These are phyloP conservation scores for Hygrocybe punicea DNA, from an alignment of 768 basidiomycete genomes.

Conservation along the genomic window DNA sequence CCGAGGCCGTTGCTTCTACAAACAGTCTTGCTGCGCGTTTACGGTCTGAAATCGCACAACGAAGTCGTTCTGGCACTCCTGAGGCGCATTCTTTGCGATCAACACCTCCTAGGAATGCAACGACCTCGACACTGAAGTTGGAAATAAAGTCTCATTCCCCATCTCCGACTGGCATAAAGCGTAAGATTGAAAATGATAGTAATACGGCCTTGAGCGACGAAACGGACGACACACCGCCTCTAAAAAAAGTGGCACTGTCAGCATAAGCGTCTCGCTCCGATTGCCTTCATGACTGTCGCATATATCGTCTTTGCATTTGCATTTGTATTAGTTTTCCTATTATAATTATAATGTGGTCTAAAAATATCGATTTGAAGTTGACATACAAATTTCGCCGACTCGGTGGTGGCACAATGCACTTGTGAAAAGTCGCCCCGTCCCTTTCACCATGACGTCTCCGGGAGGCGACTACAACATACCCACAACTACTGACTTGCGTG, in stretches of 20 bases:
- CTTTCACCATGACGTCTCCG: too few relatives aligned
- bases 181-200: slow-evolving; percentile 70
- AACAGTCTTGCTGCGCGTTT: slow-evolving; percentile 65
- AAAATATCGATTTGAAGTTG: neutral
- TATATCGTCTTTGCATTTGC: slow-evolving; percentile 12
- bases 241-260: slow-evolving; percentile 63
- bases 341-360: neutral
- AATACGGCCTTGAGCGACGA: slow-evolving; percentile 37
- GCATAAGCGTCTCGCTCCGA: slow-evolving; percentile 13
- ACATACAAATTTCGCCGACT: too few relatives aligned
- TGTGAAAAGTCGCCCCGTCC: too few relatives aligned
- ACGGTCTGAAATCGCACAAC: slow-evolving; percentile 53
- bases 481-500: too few relatives aligned
- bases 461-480: too few relatives aligned
- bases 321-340: neutral
- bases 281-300: neutral
- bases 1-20: slow-evolving; percentile 66
- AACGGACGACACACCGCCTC: slow-evolving; percentile 54
- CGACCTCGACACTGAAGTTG: slow-evolving; percentile 37
- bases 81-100: slow-evolving; percentile 46
- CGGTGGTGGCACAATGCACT: too few relatives aligned
- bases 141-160: slow-evolving; percentile 43
- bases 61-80: slow-evolving; percentile 77
- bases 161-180: slow-evolving; percentile 59
- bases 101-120: slow-evolving; percentile 39